A percentile compares a stretch with the other conserved stretches of the same genome.
phyloP scores from a whole-genome alignment of 306 rosid species.

The Aeschynomene evenia region DNA sequence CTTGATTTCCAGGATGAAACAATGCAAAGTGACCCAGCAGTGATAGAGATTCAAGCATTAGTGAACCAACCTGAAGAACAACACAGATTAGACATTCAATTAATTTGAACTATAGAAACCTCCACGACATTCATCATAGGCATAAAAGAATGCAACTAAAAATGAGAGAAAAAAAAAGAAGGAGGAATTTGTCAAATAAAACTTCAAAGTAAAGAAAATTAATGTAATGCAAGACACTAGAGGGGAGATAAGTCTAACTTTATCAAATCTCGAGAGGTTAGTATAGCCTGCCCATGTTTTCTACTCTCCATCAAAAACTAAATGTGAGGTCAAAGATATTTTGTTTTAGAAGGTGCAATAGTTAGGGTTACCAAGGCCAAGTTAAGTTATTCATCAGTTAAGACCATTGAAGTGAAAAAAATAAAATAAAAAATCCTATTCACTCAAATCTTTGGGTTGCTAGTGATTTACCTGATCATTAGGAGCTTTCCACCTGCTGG shows the following conservation, averaged over 20 bases:
- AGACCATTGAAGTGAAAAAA: neutral
- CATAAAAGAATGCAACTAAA: slow-evolving; percentile 1
- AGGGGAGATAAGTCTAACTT: neutral
- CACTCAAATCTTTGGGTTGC: neutral
- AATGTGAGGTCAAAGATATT: neutral
- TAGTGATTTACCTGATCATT: slow-evolving; percentile 67
- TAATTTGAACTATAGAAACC: neutral
- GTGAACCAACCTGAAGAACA: slow-evolving; percentile 71
- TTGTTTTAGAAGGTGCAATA: slow-evolving; percentile 1
- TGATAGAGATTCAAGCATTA: slow-evolving; percentile 77
- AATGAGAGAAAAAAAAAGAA: neutral
- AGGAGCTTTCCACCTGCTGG: slow-evolving; percentile 83
- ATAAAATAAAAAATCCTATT: neutral
- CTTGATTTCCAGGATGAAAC: slow-evolving; percentile 90
- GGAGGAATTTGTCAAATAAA: neutral
- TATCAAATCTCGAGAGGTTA: slow-evolving; percentile 1
- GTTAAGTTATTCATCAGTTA: slow-evolving; percentile 14
- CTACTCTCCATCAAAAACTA: slow-evolving; percentile 1
- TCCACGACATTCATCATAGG: neutral
- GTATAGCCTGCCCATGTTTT: neutral
- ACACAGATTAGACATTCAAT: slow-evolving; percentile 22
- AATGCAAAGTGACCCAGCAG: slow-evolving; percentile 91
- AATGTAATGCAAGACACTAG: neutral
- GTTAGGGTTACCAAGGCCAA: slow-evolving; percentile 1
- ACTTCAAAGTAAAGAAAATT: neutral